These are phyloP conservation scores for Tylopilus plumbeoviolaceoides DNA, from an alignment of 768 basidiomycete genomes.

Conservation along the genomic window DNA sequence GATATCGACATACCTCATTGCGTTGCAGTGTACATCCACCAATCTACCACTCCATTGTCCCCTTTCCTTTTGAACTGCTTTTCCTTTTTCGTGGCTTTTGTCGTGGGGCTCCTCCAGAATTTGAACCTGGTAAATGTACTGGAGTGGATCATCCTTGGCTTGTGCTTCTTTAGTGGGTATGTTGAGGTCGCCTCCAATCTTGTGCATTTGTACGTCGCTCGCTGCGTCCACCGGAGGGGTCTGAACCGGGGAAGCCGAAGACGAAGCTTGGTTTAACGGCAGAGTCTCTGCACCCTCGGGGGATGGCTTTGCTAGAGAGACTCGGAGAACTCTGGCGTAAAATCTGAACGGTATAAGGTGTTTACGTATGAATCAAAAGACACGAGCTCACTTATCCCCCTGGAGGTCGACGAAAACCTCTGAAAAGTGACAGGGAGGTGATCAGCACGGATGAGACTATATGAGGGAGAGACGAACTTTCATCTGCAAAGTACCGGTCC, in stretches of 20 bases:
- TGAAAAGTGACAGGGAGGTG: slow-evolving; percentile 30
- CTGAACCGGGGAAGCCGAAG: slow-evolving; percentile 48
- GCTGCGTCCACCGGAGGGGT: slow-evolving; percentile 40
- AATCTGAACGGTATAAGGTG: slow-evolving; percentile 49
- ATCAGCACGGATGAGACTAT: slow-evolving; percentile 13
- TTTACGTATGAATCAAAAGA: background rate
- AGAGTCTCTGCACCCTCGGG: slow-evolving; percentile 37
- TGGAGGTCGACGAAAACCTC: slow-evolving; percentile 84
- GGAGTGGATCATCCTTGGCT: slow-evolving; percentile 68
- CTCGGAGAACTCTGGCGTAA: slow-evolving; percentile 74
- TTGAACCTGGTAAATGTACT: slow-evolving; percentile 86
- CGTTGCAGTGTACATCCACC: slow-evolving; percentile 76
- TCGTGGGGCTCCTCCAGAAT: slow-evolving; percentile 75
- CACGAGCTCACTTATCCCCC: slow-evolving; percentile 71
- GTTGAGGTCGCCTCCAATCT: slow-evolving; percentile 76
- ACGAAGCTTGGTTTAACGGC: slow-evolving; percentile 23
- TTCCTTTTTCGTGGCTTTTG: slow-evolving; percentile 59
- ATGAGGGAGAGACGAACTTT: slow-evolving; percentile 57
- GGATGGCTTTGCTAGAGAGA: slow-evolving; percentile 63
- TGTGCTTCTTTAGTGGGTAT: slow-evolving; percentile 67
- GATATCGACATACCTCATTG: slow-evolving; percentile 65
- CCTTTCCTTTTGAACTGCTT: slow-evolving; percentile 52
- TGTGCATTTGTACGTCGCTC: slow-evolving; percentile 56
- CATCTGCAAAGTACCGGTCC: slow-evolving; percentile 88
- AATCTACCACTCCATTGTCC: slow-evolving; percentile 68